phyloP scores from a whole-genome alignment of 257 asterid species.

The Solanum neorickii region DNA sequence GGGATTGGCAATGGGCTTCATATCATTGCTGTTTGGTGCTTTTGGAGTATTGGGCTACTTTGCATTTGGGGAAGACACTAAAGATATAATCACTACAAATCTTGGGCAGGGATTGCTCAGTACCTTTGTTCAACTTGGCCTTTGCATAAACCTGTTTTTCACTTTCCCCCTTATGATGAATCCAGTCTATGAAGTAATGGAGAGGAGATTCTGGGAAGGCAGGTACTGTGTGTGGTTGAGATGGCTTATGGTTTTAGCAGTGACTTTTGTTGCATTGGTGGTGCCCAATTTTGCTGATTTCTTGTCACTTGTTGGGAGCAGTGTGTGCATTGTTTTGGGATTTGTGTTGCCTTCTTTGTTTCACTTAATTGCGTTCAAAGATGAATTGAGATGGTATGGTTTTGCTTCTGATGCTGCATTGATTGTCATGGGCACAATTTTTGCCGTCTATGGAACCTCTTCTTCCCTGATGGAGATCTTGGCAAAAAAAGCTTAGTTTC shows the following conservation, averaged over 20 bases:
- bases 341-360: constrained; percentile 72
- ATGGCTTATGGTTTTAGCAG: constrained; percentile 51
- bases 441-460: constrained; percentile 17
- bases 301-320: constrained; percentile 79
- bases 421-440: constrained; percentile 13
- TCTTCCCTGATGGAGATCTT: constrained; percentile 22
- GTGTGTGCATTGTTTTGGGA: constrained; percentile 74
- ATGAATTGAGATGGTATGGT: constrained; percentile 32
- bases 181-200: constrained; percentile 81
- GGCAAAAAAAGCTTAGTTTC: background rate
- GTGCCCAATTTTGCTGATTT: constrained; percentile 87
- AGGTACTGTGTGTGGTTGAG: constrained; percentile 70
- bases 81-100: constrained; percentile 76
- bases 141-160: constrained; percentile 57
- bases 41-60: constrained; percentile 76
- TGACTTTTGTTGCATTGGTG: constrained; percentile 44
- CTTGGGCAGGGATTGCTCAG: constrained; percentile 63
- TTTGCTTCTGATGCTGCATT: constrained; percentile 8
- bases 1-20: constrained; percentile 55
- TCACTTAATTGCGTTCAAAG: constrained; percentile 50
- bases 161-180: constrained; percentile 86
- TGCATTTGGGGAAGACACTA: constrained; percentile 63
- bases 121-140: constrained; percentile 56
- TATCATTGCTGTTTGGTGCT: constrained; percentile 49
- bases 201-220: constrained; percentile 70